Percentiles rank a stretch among this genome's conserved stretches.
These are phyloP conservation scores for Irpex sp. DNA, from an alignment of 1,284 basidiomycete species.

Conservation along the genomic window DNA sequence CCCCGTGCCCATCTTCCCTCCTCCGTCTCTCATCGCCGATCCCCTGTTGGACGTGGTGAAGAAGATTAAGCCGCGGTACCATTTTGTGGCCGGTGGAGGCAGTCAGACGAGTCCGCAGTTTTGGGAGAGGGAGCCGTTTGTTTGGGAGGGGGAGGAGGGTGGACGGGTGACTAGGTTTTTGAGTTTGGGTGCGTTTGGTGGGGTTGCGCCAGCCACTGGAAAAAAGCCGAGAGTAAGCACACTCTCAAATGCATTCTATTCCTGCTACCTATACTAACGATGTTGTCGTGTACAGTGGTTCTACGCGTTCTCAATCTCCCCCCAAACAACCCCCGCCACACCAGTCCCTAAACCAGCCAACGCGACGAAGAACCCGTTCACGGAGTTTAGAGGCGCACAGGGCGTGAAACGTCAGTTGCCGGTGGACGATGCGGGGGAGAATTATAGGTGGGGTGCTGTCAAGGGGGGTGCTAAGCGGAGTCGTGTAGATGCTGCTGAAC, in stretches of 20 bases:
- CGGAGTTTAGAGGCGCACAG: slow-evolving; percentile 29
- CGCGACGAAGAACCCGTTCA: slow-evolving; percentile 71
- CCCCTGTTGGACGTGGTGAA: slow-evolving; percentile 66
- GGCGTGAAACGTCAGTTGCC: slow-evolving; percentile 46
- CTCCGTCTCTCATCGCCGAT: slow-evolving; percentile 37
- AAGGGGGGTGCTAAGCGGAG: slow-evolving; percentile 50
- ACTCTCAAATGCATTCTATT: not conserved
- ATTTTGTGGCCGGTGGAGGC: slow-evolving; percentile 63
- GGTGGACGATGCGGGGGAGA: slow-evolving; percentile 39
- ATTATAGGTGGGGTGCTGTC: slow-evolving; percentile 62
- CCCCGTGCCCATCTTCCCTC: slow-evolving; percentile 40
- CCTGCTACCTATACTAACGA: not conserved
- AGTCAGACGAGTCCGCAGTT: slow-evolving; percentile 48
- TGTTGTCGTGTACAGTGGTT: slow-evolving; percentile 49
- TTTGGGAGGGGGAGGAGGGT: slow-evolving; percentile 61
- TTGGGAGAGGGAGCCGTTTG: slow-evolving; percentile 90
- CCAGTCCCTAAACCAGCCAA: slow-evolving; percentile 51
- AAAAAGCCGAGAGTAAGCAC: slow-evolving; percentile 79
- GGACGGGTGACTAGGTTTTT: slow-evolving; percentile 74
- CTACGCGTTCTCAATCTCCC: slow-evolving; percentile 67
- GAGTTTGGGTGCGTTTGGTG: slow-evolving; percentile 83
- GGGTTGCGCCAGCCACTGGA: slow-evolving; percentile 40
- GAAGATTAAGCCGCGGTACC: slow-evolving; percentile 69
- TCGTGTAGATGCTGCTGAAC: slow-evolving; percentile 29
- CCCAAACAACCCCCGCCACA: slow-evolving; percentile 29